Percentiles rank a stretch among this genome's conserved stretches.
phyloP scores from a whole-genome alignment of 257 asterid genomes.

The Jasminum sambac region DNA sequence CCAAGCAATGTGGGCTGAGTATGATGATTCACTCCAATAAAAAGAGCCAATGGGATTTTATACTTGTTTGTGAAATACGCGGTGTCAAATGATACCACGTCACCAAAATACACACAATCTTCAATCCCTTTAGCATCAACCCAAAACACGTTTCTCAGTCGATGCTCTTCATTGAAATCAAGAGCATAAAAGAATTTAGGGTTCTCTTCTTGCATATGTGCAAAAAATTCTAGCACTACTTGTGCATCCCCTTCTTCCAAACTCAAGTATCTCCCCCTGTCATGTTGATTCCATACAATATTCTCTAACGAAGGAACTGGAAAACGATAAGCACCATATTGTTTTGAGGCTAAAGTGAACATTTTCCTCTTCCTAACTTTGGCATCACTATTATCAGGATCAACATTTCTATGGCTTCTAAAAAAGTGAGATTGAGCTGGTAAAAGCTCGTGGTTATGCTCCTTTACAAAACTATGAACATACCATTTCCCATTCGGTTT shows the following conservation, averaged over 20 bases:
- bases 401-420: conserved; percentile 72
- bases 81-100: conserved; percentile 75
- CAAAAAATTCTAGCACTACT: conserved; percentile 63
- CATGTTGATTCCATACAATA: conserved; percentile 69
- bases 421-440: conserved; percentile 88
- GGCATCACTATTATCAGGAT: conserved; percentile 52
- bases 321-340: conserved; percentile 55
- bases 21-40: conserved; percentile 86
- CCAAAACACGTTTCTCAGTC: conserved; percentile 89
- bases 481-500: conserved; percentile 73
- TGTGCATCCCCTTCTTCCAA: conserved; percentile 81
- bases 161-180: conserved; percentile 84
- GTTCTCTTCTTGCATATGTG: conserved; percentile 77
- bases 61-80: conserved; percentile 63
- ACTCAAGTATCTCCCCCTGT: conserved; percentile 75
- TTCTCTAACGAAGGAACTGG: conserved; percentile 57
- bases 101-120: conserved; percentile 62
- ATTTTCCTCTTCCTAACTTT: conserved; percentile 66
- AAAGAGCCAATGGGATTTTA: conserved; percentile 73
- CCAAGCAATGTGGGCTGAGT: conserved; percentile 80
- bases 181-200: conserved; percentile 72
- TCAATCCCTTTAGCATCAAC: conserved; percentile 86
- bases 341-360: conserved; percentile 39
- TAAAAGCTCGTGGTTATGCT: conserved; percentile 92
- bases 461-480: conserved; percentile 75